These are phyloP conservation scores for Aspergillus indologenus DNA, from an alignment of 495 filamentous ascomycete genomes.

Conservation along the genomic window DNA sequence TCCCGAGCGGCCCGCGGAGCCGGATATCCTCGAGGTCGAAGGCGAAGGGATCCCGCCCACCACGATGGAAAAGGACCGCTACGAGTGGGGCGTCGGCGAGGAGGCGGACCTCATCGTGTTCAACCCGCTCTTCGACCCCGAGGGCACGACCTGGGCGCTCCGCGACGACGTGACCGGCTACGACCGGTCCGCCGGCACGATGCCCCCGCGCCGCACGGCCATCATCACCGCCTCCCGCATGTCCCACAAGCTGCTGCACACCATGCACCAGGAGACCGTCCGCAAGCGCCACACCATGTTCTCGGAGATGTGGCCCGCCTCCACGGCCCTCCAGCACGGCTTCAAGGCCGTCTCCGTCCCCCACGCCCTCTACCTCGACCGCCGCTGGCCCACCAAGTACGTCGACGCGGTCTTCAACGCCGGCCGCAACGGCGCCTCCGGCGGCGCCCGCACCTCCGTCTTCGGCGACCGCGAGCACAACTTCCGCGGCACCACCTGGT, in stretches of 20 bases:
- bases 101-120: constrained; percentile 92
- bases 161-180: constrained; percentile 89
- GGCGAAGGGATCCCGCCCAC: constrained; percentile 68
- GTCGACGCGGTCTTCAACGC: constrained; percentile 82
- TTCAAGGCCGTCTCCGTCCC: constrained; percentile 93
- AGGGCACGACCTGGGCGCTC: constrained; percentile 83
- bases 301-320: constrained; percentile 93
- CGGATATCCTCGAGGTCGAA: constrained; percentile 66
- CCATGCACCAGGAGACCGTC: constrained; percentile 87
- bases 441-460: constrained; percentile 67
- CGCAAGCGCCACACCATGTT: constrained; percentile 84
- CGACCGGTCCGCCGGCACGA: constrained; percentile 55
- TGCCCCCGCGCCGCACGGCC: constrained; percentile 77
- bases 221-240: constrained; percentile 86
- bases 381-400: constrained; percentile 78
- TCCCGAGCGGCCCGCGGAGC: constrained; percentile 63
- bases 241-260: constrained; percentile 72
- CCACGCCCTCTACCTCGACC: constrained; percentile 88
- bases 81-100: constrained; percentile 86
- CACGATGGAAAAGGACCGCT: constrained; percentile 72
- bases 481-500: constrained; percentile 86
- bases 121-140: constrained; percentile 90
- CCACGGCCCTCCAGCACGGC: constrained; percentile 84
- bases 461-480: constrained; percentile 90
- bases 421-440: constrained; percentile 74